Percentiles rank a stretch among this genome's conserved stretches.
phyloP scores from a whole-genome alignment of 139 green algal genomes.

The Asterochloris sp. region DNA sequence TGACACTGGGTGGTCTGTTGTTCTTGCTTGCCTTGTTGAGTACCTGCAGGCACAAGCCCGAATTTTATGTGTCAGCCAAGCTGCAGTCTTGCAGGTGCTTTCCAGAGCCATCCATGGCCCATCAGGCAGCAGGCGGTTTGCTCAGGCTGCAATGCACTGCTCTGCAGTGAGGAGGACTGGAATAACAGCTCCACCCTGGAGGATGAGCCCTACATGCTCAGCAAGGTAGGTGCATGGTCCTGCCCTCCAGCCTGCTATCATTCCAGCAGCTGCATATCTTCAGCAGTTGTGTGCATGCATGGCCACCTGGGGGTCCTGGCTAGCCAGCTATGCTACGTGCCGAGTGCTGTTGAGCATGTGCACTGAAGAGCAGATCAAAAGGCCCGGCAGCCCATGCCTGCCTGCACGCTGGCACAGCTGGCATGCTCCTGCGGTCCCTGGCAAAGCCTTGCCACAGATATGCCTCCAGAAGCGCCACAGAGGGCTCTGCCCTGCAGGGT shows the following conservation, averaged over 20 bases:
- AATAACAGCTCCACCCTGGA: conserved; percentile 54
- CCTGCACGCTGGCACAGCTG: not conserved
- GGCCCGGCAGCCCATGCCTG: not conserved
- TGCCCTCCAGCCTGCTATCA: not conserved
- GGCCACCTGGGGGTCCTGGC: not conserved
- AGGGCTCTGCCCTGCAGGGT: too few relatives aligned
- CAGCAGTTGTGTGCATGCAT: not conserved
- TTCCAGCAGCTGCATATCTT: not conserved
- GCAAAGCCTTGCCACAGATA: too few relatives aligned
- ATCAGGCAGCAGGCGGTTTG: too few relatives aligned
- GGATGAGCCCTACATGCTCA: conserved; percentile 63
- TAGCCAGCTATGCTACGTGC: too few relatives aligned
- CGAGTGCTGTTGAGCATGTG: not conserved
- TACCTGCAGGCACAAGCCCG: too few relatives aligned
- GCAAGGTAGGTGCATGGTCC: conserved; percentile 47
- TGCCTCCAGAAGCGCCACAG: too few relatives aligned
- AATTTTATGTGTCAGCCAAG: too few relatives aligned
- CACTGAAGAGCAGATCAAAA: not conserved
- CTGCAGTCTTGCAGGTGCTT: too few relatives aligned
- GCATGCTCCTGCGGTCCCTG: too few relatives aligned
- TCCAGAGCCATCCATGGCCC: too few relatives aligned
- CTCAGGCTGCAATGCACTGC: conserved; percentile 14
- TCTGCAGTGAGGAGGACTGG: conserved; percentile 75
- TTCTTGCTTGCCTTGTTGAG: too few relatives aligned
- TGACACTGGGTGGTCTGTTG: too few relatives aligned